phyloP scores from a whole-genome alignment of 257 asterid genomes.

The Linaria vulgaris region DNA sequence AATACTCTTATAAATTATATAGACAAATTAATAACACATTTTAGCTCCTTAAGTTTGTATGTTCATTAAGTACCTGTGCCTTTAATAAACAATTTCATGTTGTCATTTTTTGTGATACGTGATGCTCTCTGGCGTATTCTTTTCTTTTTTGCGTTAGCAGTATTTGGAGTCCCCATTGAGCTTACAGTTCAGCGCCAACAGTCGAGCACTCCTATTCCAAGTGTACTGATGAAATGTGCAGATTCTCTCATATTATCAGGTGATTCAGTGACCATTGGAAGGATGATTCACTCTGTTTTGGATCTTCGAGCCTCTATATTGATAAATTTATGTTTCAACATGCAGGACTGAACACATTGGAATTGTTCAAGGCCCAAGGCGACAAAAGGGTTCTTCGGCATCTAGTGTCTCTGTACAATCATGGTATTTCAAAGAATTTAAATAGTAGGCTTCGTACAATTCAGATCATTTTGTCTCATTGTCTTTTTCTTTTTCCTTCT shows the following conservation, averaged over 20 bases:
- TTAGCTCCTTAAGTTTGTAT: neutral
- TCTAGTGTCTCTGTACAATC: slow-evolving; percentile 73
- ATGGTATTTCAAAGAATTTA: slow-evolving; percentile 45
- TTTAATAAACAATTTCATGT: slow-evolving; percentile 1
- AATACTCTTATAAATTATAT: neutral
- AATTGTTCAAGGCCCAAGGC: slow-evolving; percentile 79
- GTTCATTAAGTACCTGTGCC: slow-evolving; percentile 2
- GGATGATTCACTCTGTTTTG: neutral
- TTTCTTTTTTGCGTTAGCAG: slow-evolving; percentile 37
- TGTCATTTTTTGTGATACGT: slow-evolving; percentile 2
- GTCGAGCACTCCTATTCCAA: slow-evolving; percentile 68
- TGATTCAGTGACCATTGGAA: slow-evolving; percentile 24
- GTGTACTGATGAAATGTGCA: slow-evolving; percentile 69
- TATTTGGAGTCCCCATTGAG: slow-evolving; percentile 84
- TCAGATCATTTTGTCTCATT: slow-evolving; percentile 13
- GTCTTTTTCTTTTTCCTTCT: slow-evolving; percentile 6
- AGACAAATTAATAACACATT: neutral
- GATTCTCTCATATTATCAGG: slow-evolving; percentile 91
- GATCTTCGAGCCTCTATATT: slow-evolving; percentile 14
- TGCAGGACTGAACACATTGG: slow-evolving; percentile 69
- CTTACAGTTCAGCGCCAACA: slow-evolving; percentile 71
- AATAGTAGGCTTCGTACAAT: slow-evolving; percentile 13
- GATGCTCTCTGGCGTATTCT: slow-evolving; percentile 10
- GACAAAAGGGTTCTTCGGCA: slow-evolving; percentile 68
- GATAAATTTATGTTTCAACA: slow-evolving; percentile 18